phyloP scores from a whole-genome alignment of 495 filamentous ascomycete genomes.

The Pseudomonodictys pantanalensis region DNA sequence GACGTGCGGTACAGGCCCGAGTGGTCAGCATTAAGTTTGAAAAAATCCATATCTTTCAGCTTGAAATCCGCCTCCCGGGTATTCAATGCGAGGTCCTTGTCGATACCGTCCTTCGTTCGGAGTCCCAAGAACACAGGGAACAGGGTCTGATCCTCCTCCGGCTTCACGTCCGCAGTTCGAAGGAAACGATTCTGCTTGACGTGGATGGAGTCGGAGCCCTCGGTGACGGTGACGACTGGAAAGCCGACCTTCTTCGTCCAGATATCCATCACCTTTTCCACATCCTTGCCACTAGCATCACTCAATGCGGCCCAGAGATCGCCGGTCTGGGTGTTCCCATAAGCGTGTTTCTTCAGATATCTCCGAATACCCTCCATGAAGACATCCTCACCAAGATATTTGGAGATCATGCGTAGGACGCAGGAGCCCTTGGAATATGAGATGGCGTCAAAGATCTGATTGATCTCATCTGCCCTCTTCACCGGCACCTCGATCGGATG shows the following conservation, averaged over 20 bases:
- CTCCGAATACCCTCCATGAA: conserved; percentile 90
- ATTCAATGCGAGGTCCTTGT: conserved; percentile 61
- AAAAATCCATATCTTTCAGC: conserved; percentile 63
- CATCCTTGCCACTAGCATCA: conserved; percentile 86
- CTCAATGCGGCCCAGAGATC: conserved; percentile 90
- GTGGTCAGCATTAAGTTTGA: conserved; percentile 76
- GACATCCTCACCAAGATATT: conserved; percentile 84
- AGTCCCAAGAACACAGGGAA: conserved; percentile 72
- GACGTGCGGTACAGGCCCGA: conserved; percentile 70
- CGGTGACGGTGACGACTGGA: conserved; percentile 68
- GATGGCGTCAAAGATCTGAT: conserved; percentile 98
- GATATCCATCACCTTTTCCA: conserved; percentile 72
- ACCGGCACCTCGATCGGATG: conserved; percentile 98
- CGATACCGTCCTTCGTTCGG: conserved; percentile 62
- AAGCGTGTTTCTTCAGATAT: conserved; percentile 95
- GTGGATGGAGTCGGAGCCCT: conserved; percentile 58
- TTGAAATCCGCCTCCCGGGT: conserved; percentile 73
- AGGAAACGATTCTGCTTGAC: conserved; percentile 76
- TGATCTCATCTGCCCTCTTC: conserved; percentile 90
- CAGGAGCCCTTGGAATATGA: conserved; percentile 97
- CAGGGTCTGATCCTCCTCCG: conserved; percentile 74
- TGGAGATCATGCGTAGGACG: conserved; percentile 95
- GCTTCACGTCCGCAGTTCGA: conserved; percentile 72
- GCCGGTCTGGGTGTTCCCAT: conserved; percentile 76
- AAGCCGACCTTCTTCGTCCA: conserved; percentile 79